Conservation (phyloP, 331 rosid species). For the Acacia pycnantha region DNA sequence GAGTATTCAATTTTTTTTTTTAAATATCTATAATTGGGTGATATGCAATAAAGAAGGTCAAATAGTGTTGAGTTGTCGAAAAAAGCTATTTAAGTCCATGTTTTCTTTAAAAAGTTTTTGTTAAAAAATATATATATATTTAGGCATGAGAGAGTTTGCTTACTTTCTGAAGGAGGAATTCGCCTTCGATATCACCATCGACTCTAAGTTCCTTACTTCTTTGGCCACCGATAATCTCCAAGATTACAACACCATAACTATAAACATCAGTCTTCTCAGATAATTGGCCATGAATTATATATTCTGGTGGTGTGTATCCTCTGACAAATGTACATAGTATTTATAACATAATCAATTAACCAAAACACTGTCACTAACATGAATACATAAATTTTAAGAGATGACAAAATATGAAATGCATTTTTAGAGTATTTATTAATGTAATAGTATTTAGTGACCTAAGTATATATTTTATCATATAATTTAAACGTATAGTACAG, state of each 20-base stretch:
- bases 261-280: constrained; percentile 27
- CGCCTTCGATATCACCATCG: constrained; percentile 22
- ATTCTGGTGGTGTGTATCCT: constrained; percentile 37
- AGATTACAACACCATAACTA: constrained; percentile 65
- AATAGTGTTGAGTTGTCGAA: neutral
- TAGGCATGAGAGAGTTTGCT: constrained; percentile 21
- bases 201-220: constrained; percentile 38
- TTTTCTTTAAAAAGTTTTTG: neutral
- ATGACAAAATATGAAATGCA: neutral
- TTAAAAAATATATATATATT: neutral
- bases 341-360: neutral
- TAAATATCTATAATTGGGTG: neutral
- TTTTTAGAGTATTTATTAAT: neutral
- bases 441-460: neutral
- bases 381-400: neutral
- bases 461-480: neutral
- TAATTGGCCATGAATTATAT: neutral
- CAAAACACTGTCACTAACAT: neutral
- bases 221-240: constrained; percentile 64
- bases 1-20: neutral
- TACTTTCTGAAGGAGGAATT: constrained; percentile 20
- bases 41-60: neutral
- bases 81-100: neutral
- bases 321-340: constrained; percentile 28
- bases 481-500: neutral